Percentiles rank a stretch among this genome's conserved stretches.
These are phyloP conservation scores for Aspergillus felis DNA, from an alignment of 2,329 filamentous ascomycete species.

Conservation along the genomic window DNA sequence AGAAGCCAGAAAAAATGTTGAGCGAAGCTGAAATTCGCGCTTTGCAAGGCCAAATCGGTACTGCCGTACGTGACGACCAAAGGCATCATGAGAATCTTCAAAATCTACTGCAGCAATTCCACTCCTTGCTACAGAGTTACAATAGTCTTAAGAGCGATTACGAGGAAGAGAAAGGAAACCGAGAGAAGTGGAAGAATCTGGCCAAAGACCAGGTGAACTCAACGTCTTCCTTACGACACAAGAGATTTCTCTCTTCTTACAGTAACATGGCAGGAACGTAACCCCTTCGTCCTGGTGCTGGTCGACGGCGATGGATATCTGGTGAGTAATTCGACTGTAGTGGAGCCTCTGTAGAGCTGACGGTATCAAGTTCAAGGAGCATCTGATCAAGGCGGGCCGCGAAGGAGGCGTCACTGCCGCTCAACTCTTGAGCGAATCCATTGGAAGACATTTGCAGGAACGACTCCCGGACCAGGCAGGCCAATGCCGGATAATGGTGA, in stretches of 20 bases:
- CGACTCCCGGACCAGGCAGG: slow-evolving; percentile 45
- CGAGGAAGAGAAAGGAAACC: slow-evolving; percentile 52
- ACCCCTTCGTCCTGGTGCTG: slow-evolving; percentile 58
- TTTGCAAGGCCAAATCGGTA: slow-evolving; percentile 10
- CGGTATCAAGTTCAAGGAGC: slow-evolving; percentile 53
- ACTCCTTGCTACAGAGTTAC: slow-evolving; percentile 51
- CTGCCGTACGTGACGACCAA: slow-evolving; percentile 17
- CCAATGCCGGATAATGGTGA: slow-evolving; percentile 52
- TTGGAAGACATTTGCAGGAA: slow-evolving; percentile 45
- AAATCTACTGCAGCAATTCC: slow-evolving; percentile 38
- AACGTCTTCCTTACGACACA: neutral
- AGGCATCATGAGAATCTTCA: slow-evolving; percentile 30
- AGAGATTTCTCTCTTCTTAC: slow-evolving; percentile 2
- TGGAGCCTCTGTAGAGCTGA: neutral
- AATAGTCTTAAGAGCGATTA: slow-evolving; percentile 54
- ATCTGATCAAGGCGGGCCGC: slow-evolving; percentile 45
- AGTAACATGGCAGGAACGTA: slow-evolving; percentile 39
- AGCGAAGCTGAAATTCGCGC: slow-evolving; percentile 15
- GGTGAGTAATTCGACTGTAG: slow-evolving; percentile 10
- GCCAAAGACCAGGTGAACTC: slow-evolving; percentile 41
- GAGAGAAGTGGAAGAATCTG: slow-evolving; percentile 55
- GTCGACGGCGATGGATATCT: slow-evolving; percentile 62
- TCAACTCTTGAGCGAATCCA: slow-evolving; percentile 48
- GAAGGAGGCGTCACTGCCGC: slow-evolving; percentile 57
- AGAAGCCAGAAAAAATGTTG: slow-evolving; percentile 8